These are phyloP conservation scores for Cylindrodendrum hubeiense DNA, from an alignment of 2,329 filamentous ascomycete species.

Conservation along the genomic window DNA sequence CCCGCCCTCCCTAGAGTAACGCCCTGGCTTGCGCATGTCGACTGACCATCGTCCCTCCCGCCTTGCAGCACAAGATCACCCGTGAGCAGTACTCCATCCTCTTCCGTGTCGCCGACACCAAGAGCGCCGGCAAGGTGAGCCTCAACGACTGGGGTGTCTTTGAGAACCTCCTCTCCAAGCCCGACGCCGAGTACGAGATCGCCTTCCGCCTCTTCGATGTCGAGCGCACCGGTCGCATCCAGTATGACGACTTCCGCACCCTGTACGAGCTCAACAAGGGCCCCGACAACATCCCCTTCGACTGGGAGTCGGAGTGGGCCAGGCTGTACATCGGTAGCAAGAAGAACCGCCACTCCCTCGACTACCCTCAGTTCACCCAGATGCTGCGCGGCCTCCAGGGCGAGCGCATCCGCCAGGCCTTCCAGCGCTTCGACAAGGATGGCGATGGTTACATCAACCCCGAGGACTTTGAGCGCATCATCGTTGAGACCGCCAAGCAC, in stretches of 20 bases:
- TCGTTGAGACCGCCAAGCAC: slow-evolving; percentile 90
- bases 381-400: slow-evolving; percentile 97
- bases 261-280: slow-evolving; percentile 91
- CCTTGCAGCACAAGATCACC: slow-evolving; percentile 91
- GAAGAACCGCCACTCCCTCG: slow-evolving; percentile 89
- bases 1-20: slow-evolving; percentile 5
- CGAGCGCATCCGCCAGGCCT: slow-evolving; percentile 95
- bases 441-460: slow-evolving; percentile 96
- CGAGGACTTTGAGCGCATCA: slow-evolving; percentile 96
- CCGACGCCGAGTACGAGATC: slow-evolving; percentile 98
- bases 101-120: slow-evolving; percentile 90
- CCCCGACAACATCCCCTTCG: slow-evolving; percentile 87
- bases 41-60: slow-evolving; percentile 26
- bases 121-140: slow-evolving; percentile 77
- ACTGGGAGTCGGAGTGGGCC: slow-evolving; percentile 98
- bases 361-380: slow-evolving; percentile 96
- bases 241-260: slow-evolving; percentile 88
- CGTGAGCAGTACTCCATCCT: slow-evolving; percentile 95
- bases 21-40: slow-evolving; percentile 7
- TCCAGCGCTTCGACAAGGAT: slow-evolving; percentile 90
- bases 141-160: slow-evolving; percentile 93
- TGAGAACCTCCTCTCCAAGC: slow-evolving; percentile 92
- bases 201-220: slow-evolving; percentile 97
- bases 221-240: slow-evolving; percentile 85
- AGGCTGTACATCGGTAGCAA: slow-evolving; percentile 92